These are phyloP conservation scores for Penicillium manginii DNA, from an alignment of 495 filamentous ascomycete genomes.

Conservation along the genomic window DNA sequence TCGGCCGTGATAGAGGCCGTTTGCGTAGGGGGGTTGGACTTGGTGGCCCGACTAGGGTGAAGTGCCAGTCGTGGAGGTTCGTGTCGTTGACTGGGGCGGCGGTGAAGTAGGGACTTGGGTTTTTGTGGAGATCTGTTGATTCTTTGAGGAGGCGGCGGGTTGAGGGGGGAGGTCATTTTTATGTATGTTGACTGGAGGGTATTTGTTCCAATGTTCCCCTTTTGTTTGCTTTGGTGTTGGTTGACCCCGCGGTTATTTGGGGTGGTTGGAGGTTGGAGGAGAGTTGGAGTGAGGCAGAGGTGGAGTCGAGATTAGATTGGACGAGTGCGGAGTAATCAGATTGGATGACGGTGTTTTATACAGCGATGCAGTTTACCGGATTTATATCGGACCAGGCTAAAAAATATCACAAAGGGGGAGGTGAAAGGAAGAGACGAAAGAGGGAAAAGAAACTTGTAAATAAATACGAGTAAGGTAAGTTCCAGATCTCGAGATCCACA, in stretches of 20 bases:
- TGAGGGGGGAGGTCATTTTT: slow-evolving; percentile 38
- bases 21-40: slow-evolving; percentile 74
- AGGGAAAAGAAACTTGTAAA: too few relatives aligned
- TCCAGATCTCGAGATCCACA: slow-evolving; percentile 5
- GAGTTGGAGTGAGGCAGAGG: slow-evolving; percentile 8
- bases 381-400: too few relatives aligned
- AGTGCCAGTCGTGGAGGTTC: slow-evolving; percentile 99
- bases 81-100: slow-evolving; percentile 75
- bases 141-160: slow-evolving; percentile 70
- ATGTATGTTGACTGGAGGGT: neutral
- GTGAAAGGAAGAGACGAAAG: too few relatives aligned
- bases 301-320: slow-evolving; percentile 9
- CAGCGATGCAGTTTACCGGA: too few relatives aligned
- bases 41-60: slow-evolving; percentile 92
- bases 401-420: too few relatives aligned
- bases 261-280: slow-evolving; percentile 1
- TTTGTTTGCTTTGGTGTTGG: slow-evolving; percentile 4
- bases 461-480: neutral
- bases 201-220: slow-evolving; percentile 8
- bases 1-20: slow-evolving; percentile 91
- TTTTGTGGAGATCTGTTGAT: slow-evolving; percentile 77
- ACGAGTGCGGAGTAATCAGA: slow-evolving; percentile 3
- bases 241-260: neutral
- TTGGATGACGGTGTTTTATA: neutral
- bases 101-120: slow-evolving; percentile 79